Conservation (phyloP, 2,329 filamentous ascomycete species). For the Talaromyces sp. region DNA sequence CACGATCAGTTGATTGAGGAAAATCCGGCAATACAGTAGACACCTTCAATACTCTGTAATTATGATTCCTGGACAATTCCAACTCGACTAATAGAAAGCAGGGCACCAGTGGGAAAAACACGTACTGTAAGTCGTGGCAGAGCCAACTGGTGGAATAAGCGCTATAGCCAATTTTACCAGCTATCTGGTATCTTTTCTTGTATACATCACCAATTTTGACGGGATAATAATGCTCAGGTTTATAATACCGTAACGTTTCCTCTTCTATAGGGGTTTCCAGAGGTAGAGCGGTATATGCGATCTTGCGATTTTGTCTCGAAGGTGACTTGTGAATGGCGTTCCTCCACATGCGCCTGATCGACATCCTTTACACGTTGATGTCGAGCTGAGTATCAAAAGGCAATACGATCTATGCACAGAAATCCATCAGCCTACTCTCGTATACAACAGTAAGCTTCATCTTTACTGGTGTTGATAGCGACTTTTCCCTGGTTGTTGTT, state of each 20-base stretch:
- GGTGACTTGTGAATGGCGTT: too few relatives aligned
- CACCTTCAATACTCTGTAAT: not conserved
- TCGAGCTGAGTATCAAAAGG: too few relatives aligned
- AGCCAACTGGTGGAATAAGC: conserved; percentile 29
- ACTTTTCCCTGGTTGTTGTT: too few relatives aligned
- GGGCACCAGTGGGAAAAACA: not conserved
- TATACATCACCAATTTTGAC: conserved; percentile 21
- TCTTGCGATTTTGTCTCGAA: too few relatives aligned
- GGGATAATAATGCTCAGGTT: conserved; percentile 11
- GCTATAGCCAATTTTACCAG: conserved; percentile 27
- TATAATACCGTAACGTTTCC: not conserved
- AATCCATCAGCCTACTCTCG: too few relatives aligned
- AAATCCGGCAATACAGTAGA: not conserved
- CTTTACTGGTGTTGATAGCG: too few relatives aligned
- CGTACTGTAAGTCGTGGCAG: conserved; percentile 22
- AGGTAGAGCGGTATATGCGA: too few relatives aligned
- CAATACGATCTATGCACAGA: too few relatives aligned
- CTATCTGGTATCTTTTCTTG: conserved; percentile 25
- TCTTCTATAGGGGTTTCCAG: not conserved
- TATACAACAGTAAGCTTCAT: too few relatives aligned
- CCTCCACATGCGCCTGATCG: too few relatives aligned
- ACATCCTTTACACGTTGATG: too few relatives aligned
- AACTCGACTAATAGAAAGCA: not conserved
- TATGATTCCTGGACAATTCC: not conserved
- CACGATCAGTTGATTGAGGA: not conserved